Percentiles rank a stretch among this genome's conserved stretches.
Conservation (phyloP, 495 filamentous ascomycete genomes). For the Penicillium paxilli region DNA sequence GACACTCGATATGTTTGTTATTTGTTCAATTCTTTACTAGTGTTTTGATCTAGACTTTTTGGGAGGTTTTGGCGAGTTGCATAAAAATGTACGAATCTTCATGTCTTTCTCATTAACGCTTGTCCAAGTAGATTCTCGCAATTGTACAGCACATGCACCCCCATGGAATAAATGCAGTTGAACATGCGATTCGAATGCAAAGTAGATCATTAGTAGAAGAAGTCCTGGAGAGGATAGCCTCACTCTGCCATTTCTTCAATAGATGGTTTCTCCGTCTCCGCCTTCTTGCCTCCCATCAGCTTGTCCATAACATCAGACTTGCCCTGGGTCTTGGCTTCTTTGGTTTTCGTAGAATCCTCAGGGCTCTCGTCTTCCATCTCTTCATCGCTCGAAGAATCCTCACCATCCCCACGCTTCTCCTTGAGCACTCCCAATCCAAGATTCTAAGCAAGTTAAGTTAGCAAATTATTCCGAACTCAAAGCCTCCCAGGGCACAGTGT, state of each 20-base stretch:
- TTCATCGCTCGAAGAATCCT: slow-evolving; percentile 9
- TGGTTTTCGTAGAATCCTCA: background rate
- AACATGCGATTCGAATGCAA: background rate
- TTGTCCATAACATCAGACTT: slow-evolving; percentile 40
- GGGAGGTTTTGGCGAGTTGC: background rate
- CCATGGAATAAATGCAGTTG: background rate
- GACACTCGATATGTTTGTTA: slow-evolving; percentile 17
- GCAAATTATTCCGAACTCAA: background rate
- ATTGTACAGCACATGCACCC: background rate
- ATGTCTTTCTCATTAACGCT: slow-evolving; percentile 6
- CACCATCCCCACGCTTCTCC: slow-evolving; percentile 36
- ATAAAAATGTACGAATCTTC: slow-evolving; percentile 6
- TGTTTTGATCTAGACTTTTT: slow-evolving; percentile 22
- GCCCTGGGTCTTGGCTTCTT: slow-evolving; percentile 10
- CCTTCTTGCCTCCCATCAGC: slow-evolving; percentile 40
- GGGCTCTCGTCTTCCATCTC: slow-evolving; percentile 15
- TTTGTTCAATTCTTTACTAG: slow-evolving; percentile 4
- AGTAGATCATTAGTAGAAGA: background rate
- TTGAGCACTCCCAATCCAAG: slow-evolving; percentile 54
- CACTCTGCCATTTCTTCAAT: slow-evolving; percentile 44
- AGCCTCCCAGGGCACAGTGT: too few species aligned
- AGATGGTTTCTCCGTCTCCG: slow-evolving; percentile 33
- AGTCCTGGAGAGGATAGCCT: background rate
- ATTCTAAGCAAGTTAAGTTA: slow-evolving; percentile 31
- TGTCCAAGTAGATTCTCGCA: background rate